These are phyloP conservation scores for Kalaharituber pfeilii DNA, from an alignment of 2,329 filamentous ascomycete genomes.

Conservation along the genomic window DNA sequence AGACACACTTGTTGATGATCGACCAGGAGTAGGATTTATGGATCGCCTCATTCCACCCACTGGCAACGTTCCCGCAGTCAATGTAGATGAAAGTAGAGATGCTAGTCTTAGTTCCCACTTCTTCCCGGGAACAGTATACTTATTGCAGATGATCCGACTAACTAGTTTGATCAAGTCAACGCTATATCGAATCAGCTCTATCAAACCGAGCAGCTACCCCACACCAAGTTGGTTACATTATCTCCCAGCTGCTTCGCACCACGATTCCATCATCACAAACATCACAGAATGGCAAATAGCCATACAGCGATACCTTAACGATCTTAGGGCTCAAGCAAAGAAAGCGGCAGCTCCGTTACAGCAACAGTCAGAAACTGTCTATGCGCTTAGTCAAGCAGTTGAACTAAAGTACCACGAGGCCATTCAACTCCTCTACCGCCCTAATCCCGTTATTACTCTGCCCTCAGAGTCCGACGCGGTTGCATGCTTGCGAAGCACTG, in stretches of 20 bases:
- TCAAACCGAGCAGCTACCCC: neutral
- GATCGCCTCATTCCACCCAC: neutral
- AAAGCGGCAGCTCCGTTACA: conserved; percentile 6
- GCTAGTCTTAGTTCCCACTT: conserved; percentile 1
- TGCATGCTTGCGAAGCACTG: conserved; percentile 23
- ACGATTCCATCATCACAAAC: conserved; percentile 3
- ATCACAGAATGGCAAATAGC: conserved; percentile 14
- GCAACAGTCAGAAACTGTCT: conserved; percentile 9
- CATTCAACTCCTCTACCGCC: conserved; percentile 24
- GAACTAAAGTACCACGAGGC: conserved; percentile 26
- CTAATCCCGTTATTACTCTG: conserved; percentile 22
- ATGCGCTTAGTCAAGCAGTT: conserved; percentile 17
- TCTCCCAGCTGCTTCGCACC: neutral
- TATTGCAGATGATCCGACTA: conserved; percentile 15
- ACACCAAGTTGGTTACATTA: neutral
- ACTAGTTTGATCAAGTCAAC: conserved; percentile 16
- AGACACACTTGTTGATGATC: conserved; percentile 15
- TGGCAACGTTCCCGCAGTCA: neutral
- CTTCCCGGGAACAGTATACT: conserved; percentile 13
- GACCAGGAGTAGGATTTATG: neutral
- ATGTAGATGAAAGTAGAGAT: neutral
- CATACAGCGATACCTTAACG: conserved; percentile 12
- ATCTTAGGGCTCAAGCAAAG: conserved; percentile 11
- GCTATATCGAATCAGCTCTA: conserved; percentile 10
- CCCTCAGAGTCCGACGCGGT: conserved; percentile 20